phyloP scores from a whole-genome alignment of 805 yeast species.

The Cyberlindnera euphorbiae region DNA sequence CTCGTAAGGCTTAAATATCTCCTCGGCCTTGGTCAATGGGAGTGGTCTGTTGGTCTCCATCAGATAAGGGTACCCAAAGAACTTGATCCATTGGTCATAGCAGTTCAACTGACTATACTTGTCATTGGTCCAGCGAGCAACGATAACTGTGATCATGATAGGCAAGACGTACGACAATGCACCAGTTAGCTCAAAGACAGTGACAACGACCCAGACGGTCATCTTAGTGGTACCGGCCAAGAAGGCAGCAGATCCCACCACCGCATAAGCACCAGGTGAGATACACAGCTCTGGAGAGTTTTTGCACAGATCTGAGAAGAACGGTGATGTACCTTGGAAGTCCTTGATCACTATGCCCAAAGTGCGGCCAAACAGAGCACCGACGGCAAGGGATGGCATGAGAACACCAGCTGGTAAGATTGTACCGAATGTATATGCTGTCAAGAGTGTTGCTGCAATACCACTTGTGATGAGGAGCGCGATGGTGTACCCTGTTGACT shows the following conservation, averaged over 20 bases:
- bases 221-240: slow-evolving; percentile 77
- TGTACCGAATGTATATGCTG: slow-evolving; percentile 67
- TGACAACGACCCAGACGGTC: slow-evolving; percentile 75
- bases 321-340: slow-evolving; percentile 37
- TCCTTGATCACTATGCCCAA: slow-evolving; percentile 48
- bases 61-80: slow-evolving; percentile 38
- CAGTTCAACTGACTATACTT: slow-evolving; percentile 53
- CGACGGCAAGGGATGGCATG: slow-evolving; percentile 59
- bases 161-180: slow-evolving; percentile 82
- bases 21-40: slow-evolving; percentile 32
- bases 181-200: slow-evolving; percentile 80
- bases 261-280: slow-evolving; percentile 84
- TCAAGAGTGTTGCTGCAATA: slow-evolving; percentile 51
- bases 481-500: slow-evolving; percentile 5
- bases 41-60: slow-evolving; percentile 36
- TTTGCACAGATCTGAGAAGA: slow-evolving; percentile 35
- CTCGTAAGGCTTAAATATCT: slow-evolving; percentile 32
- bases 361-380: slow-evolving; percentile 55
- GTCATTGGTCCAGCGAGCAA: slow-evolving; percentile 70
- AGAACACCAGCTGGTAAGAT: slow-evolving; percentile 65
- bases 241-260: slow-evolving; percentile 83
- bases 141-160: slow-evolving; percentile 77
- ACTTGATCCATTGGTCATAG: slow-evolving; percentile 54
- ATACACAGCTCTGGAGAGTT: slow-evolving; percentile 50
- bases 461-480: slow-evolving; percentile 17